phyloP scores from a whole-genome alignment of 805 yeast species.

The Starmerella apis region DNA sequence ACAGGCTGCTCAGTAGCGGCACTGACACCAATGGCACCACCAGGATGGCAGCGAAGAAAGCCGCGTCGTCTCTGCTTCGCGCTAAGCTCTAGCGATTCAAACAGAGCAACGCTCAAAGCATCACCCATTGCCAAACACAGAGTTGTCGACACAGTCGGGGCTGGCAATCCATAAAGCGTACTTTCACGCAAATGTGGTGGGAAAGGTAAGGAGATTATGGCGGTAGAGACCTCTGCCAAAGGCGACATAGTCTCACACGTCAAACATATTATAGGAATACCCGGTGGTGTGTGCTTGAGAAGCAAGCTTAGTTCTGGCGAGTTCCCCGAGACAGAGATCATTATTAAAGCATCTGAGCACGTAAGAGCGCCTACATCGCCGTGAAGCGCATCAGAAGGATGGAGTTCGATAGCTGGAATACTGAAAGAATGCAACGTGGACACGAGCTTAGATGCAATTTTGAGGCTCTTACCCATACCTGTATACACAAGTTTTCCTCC shows the following conservation, averaged over 20 bases:
- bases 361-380: slow-evolving; percentile 74
- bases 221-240: slow-evolving; percentile 43
- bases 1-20: slow-evolving; percentile 6
- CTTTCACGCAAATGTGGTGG: slow-evolving; percentile 49
- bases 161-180: slow-evolving; percentile 66
- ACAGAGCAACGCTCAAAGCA: slow-evolving; percentile 62
- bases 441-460: slow-evolving; percentile 64
- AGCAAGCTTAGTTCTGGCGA: slow-evolving; percentile 60
- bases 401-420: slow-evolving; percentile 54
- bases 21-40: slow-evolving; percentile 70
- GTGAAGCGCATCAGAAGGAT: slow-evolving; percentile 81
- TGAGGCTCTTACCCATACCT: slow-evolving; percentile 78
- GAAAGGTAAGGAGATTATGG: slow-evolving; percentile 52
- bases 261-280: slow-evolving; percentile 48
- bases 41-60: slow-evolving; percentile 74
- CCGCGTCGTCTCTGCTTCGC: slow-evolving; percentile 41
- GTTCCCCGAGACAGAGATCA: slow-evolving; percentile 72
- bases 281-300: slow-evolving; percentile 46
- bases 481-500: slow-evolving; percentile 65
- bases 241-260: slow-evolving; percentile 53
- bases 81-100: slow-evolving; percentile 56
- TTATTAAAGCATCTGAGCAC: slow-evolving; percentile 46
- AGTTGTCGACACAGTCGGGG: slow-evolving; percentile 80
- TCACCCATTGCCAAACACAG: slow-evolving; percentile 67
- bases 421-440: slow-evolving; percentile 78